These are phyloP conservation scores for Acanthochlamys bracteata DNA, from an alignment of 106 monocot genomes.

Conservation along the genomic window DNA sequence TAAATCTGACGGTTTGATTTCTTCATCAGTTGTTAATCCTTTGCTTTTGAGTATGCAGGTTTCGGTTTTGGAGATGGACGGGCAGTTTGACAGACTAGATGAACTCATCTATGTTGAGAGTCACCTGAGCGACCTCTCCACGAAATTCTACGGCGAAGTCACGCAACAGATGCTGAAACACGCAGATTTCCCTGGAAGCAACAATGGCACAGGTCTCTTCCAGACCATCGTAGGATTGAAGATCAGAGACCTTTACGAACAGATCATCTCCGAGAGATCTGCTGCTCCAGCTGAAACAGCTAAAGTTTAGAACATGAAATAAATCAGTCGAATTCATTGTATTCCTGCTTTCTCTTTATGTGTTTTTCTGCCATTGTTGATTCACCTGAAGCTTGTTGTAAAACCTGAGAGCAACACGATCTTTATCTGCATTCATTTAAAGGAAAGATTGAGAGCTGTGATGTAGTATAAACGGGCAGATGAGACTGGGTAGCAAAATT, in stretches of 20 bases:
- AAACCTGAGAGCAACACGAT: constrained; percentile 2
- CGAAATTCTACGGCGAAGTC: constrained; percentile 96
- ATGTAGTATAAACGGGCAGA: constrained; percentile 1
- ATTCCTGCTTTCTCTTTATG: no score
- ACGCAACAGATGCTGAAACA: constrained; percentile 97
- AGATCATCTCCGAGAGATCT: constrained; percentile 49
- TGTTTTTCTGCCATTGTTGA: no score
- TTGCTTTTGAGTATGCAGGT: constrained; percentile 31
- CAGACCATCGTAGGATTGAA: constrained; percentile 88
- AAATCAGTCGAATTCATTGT: neutral
- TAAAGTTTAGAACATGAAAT: constrained; percentile 33
- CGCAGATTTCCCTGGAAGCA: constrained; percentile 88
- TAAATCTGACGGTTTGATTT: no score
- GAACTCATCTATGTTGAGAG: constrained; percentile 97
- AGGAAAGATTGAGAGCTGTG: constrained; percentile 6
- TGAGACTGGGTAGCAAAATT: neutral
- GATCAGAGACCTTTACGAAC: constrained; percentile 87
- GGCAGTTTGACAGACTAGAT: constrained; percentile 91
- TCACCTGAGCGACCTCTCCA: constrained; percentile 87
- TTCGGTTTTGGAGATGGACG: constrained; percentile 95
- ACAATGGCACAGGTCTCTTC: constrained; percentile 94
- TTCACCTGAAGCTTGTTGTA: neutral
- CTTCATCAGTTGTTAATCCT: no score
- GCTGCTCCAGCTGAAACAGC: constrained; percentile 44
- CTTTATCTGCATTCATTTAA: constrained; percentile 2